These are phyloP conservation scores for Dioscorea cayenensis DNA, from an alignment of 116 monocot genomes.

Conservation along the genomic window DNA sequence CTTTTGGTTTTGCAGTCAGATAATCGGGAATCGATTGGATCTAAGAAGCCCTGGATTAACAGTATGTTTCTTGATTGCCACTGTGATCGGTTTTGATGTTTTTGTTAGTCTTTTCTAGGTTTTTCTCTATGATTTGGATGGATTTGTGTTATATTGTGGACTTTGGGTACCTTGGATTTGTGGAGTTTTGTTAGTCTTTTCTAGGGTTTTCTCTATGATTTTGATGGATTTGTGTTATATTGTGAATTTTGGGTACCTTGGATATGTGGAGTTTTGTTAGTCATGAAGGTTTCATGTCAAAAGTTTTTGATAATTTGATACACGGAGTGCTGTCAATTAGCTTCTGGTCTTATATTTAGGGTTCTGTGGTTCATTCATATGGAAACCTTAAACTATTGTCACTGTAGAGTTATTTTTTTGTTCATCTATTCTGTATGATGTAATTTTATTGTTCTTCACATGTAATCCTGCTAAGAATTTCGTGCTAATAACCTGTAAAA, in stretches of 20 bases:
- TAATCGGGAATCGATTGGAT: constrained; percentile 20
- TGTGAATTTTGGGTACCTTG: background rate
- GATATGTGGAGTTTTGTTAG: background rate
- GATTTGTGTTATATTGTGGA: no score
- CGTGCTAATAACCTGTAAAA: background rate
- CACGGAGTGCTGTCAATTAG: no score
- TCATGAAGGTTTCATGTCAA: background rate
- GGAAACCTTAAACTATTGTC: no score
- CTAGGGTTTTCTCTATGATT: no score
- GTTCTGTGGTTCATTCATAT: no score
- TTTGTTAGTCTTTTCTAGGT: no score
- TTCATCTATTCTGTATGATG: background rate
- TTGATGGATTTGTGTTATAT: no score
- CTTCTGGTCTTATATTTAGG: no score
- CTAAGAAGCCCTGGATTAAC: constrained; percentile 33
- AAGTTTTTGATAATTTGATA: background rate
- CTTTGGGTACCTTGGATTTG: no score
- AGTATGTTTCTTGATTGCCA: constrained; percentile 4
- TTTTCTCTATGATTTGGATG: background rate
- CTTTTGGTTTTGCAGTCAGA: constrained; percentile 12
- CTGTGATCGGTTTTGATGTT: no score
- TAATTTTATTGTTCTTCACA: background rate
- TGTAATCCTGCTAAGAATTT: background rate
- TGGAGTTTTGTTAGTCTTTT: no score
- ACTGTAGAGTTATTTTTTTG: no score